phyloP scores from a whole-genome alignment of 495 filamentous ascomycete genomes.

The Neurospora tetraspora region DNA sequence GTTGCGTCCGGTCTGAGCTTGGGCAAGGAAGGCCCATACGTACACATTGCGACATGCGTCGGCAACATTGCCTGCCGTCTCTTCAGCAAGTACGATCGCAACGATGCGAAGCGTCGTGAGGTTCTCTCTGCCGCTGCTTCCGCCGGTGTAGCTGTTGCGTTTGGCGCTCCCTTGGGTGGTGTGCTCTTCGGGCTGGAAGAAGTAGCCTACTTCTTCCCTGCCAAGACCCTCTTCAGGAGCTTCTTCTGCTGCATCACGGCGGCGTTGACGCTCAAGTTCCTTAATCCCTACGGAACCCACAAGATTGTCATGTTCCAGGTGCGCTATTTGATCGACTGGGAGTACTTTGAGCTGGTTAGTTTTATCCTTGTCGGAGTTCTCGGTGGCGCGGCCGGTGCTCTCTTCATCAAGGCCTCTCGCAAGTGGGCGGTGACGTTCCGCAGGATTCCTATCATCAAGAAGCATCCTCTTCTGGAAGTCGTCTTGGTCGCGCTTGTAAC shows the following conservation, averaged over 20 bases:
- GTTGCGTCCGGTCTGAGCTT: slow-evolving; percentile 88
- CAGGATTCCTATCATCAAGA: slow-evolving; percentile 68
- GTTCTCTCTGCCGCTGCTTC: slow-evolving; percentile 87
- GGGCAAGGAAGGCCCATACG: slow-evolving; percentile 95
- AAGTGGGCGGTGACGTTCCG: slow-evolving; percentile 86
- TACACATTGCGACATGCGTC: slow-evolving; percentile 92
- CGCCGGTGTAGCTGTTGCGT: slow-evolving; percentile 88
- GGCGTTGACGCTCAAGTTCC: slow-evolving; percentile 80
- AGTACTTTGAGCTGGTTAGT: slow-evolving; percentile 76
- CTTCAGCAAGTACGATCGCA: slow-evolving; percentile 86
- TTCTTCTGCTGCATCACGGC: slow-evolving; percentile 98
- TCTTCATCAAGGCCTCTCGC: slow-evolving; percentile 93
- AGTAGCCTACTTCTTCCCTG: slow-evolving; percentile 93
- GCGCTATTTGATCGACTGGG: slow-evolving; percentile 86
- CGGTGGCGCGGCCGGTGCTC: slow-evolving; percentile 73
- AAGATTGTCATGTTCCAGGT: slow-evolving; percentile 97
- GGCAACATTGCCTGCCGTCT: slow-evolving; percentile 91
- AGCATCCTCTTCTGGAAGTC: slow-evolving; percentile 78
- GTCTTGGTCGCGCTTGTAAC: slow-evolving; percentile 78
- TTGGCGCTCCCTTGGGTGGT: slow-evolving; percentile 86
- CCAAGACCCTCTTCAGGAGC: slow-evolving; percentile 95
- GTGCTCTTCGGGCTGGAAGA: slow-evolving; percentile 93
- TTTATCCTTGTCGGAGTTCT: slow-evolving; percentile 80
- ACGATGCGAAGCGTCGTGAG: slow-evolving; percentile 82
- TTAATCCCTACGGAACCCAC: slow-evolving; percentile 91